phyloP scores from a whole-genome alignment of 768 basidiomycete species.

The Lactarius quietus region DNA sequence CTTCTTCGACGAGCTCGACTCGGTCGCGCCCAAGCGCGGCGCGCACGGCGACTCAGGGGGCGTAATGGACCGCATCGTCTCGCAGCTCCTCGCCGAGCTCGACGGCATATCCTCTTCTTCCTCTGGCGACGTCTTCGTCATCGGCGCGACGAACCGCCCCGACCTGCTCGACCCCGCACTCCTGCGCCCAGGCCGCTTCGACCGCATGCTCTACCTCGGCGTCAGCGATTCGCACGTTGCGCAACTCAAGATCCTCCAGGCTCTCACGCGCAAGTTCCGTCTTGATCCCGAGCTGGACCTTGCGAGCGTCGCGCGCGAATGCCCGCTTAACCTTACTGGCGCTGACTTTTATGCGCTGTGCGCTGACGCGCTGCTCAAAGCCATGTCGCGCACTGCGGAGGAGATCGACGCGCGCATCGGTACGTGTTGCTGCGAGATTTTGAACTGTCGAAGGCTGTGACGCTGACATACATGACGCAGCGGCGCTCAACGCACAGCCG shows the following conservation, averaged over 20 bases:
- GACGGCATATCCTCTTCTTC: slow-evolving; percentile 70
- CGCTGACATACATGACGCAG: slow-evolving; percentile 19
- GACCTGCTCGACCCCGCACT: slow-evolving; percentile 89
- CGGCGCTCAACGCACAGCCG: slow-evolving; percentile 43
- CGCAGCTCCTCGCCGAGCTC: slow-evolving; percentile 88
- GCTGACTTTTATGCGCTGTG: slow-evolving; percentile 98
- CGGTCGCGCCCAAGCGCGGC: slow-evolving; percentile 90
- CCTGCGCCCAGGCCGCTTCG: slow-evolving; percentile 88
- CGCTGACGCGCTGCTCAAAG: slow-evolving; percentile 92
- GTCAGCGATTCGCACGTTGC: slow-evolving; percentile 84
- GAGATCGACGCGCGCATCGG: slow-evolving; percentile 74
- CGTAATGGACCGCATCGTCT: slow-evolving; percentile 97
- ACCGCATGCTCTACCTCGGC: slow-evolving; percentile 93
- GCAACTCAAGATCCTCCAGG: slow-evolving; percentile 82
- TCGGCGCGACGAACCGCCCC: slow-evolving; percentile 93
- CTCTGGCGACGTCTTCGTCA: slow-evolving; percentile 74
- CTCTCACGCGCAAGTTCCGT: slow-evolving; percentile 89
- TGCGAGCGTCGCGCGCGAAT: slow-evolving; percentile 57
- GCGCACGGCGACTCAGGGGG: slow-evolving; percentile 96
- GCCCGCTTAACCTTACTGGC: slow-evolving; percentile 93
- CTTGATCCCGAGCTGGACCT: slow-evolving; percentile 69
- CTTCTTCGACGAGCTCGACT: slow-evolving; percentile 96
- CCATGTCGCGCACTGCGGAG: slow-evolving; percentile 86
- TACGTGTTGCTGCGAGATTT: slow-evolving; percentile 32
- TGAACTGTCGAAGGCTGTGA: no score